phyloP scores from a whole-genome alignment of 495 filamentous ascomycete species.

The Polyplosphaeria fusca region DNA sequence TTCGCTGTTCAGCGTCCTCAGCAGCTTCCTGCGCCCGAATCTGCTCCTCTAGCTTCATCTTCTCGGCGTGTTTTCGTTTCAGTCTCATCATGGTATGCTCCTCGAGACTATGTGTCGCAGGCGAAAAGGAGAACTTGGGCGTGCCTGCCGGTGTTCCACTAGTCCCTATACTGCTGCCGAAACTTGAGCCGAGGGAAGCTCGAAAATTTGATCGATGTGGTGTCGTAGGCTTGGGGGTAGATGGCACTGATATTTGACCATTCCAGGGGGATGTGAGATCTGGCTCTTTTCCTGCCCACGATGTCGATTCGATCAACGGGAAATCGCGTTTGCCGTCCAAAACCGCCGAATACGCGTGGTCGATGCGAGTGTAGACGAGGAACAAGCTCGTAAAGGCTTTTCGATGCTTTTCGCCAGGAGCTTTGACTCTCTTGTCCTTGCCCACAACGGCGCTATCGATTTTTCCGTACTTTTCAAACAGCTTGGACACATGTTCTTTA shows the following conservation, averaged over 20 bases:
- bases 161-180: constrained; percentile 2
- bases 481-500: constrained; percentile 43
- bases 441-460: constrained; percentile 55
- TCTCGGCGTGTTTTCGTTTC: constrained; percentile 62
- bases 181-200: constrained; percentile 13
- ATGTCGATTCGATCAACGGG: constrained; percentile 52
- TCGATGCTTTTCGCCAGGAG: constrained; percentile 54
- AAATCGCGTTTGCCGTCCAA: constrained; percentile 51
- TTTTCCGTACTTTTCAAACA: constrained; percentile 56
- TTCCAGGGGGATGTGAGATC: constrained; percentile 32
- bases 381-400: constrained; percentile 54
- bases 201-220: constrained; percentile 24
- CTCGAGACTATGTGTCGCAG: constrained; percentile 53
- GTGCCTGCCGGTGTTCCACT: constrained; percentile 7
- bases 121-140: constrained; percentile 26
- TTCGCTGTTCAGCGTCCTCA: constrained; percentile 23
- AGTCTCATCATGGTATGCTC: constrained; percentile 60
- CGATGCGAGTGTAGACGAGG: constrained; percentile 57
- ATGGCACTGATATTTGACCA: constrained; percentile 27
- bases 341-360: constrained; percentile 60
- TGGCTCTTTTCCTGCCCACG: constrained; percentile 55
- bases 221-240: constrained; percentile 24
- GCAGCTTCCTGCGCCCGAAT: constrained; percentile 49
- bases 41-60: constrained; percentile 55
- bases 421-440: constrained; percentile 53